A percentile compares a stretch with the other conserved stretches of the same genome.
Conservation (phyloP, 2,329 filamentous ascomycete species). For the Phaeomoniella chlamydospora region DNA sequence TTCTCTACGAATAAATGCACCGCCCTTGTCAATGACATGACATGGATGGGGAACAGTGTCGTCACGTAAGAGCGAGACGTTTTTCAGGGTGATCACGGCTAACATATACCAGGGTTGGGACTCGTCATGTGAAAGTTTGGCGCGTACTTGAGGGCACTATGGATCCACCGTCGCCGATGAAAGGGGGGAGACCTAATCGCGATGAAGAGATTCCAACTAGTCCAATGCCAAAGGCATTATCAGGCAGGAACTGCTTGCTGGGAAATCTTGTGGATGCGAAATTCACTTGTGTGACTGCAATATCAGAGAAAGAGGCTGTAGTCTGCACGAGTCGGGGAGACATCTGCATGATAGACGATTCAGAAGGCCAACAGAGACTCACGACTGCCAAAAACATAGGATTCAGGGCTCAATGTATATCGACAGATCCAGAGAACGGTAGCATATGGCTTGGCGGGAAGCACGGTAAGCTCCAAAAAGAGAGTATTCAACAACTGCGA, state of each 20-base stretch:
- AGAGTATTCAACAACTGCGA: slow-evolving; percentile 23
- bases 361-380: slow-evolving; percentile 56
- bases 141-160: slow-evolving; percentile 52
- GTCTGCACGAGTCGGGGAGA: slow-evolving; percentile 80
- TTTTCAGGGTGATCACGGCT: neutral
- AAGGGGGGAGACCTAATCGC: slow-evolving; percentile 36
- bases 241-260: slow-evolving; percentile 76
- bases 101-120: slow-evolving; percentile 42
- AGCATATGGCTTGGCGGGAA: slow-evolving; percentile 56
- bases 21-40: slow-evolving; percentile 68
- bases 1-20: slow-evolving; percentile 88
- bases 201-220: slow-evolving; percentile 20
- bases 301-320: slow-evolving; percentile 61
- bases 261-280: slow-evolving; percentile 68
- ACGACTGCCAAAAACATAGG: slow-evolving; percentile 49
- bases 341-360: slow-evolving; percentile 76
- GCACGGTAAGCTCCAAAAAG: slow-evolving; percentile 38
- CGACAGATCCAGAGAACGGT: slow-evolving; percentile 39
- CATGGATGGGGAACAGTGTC: slow-evolving; percentile 74
- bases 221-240: slow-evolving; percentile 51
- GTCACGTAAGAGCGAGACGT: slow-evolving; percentile 45
- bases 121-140: slow-evolving; percentile 90
- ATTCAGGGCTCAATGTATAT: slow-evolving; percentile 55
- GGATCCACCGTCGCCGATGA: slow-evolving; percentile 41
- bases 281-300: slow-evolving; percentile 62